Base-by-base conservation (phyloP, 2,329 filamentous ascomycete genomes). In the Sporothrix inflata region DNA sequence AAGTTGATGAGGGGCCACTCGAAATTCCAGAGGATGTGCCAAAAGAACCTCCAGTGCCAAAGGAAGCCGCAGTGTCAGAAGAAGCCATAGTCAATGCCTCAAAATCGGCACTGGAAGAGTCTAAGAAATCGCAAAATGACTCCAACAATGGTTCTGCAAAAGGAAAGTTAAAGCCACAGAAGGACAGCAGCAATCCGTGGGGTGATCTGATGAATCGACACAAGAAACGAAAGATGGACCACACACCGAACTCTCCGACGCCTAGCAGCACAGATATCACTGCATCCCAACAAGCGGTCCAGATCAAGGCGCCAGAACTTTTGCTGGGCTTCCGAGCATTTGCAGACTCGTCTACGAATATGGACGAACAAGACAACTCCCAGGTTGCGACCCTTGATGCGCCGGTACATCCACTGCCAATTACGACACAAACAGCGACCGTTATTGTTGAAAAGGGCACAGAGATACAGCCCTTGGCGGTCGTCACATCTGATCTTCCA, bases 271-370 rank as follows among this genome's bases (percentile, higher is more conserved):
- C n/a, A 1, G 2, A 34, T 1, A 11, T 3, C 6, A 7, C 12
- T 3, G 38, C n/a, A 5, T 21, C 47, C n/a, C 63, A 27, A 9
- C 14, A 21, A 9, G 6, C 34, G 7, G 30, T 55, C 51, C 16
- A 51, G 7, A 49, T 69, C 47, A 72, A 45, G 40, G 47, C 66
- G 4, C 66, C 66, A n/a, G 66, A 72, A 12, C 49, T 72, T 9
- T 3, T 72, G 1, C 27, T 72, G 0, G 71, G 71, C 1, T 65
- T 68, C 24, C 57, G 66, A 0, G 66, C 71, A 4, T 72, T 72
- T 49, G 57, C 57, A 12, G 49, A 27, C 6, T 16, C 47, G 19
- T 2, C 19, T 7, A 9, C 7, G 19, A 5, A 8, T 6, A 4
- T 9, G 19, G 19, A n/a, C 19, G 19, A 21, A 6, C 47, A n/a